Conservation (phyloP, 768 basidiomycete species). For the Lactarius pseudohatsudake region DNA sequence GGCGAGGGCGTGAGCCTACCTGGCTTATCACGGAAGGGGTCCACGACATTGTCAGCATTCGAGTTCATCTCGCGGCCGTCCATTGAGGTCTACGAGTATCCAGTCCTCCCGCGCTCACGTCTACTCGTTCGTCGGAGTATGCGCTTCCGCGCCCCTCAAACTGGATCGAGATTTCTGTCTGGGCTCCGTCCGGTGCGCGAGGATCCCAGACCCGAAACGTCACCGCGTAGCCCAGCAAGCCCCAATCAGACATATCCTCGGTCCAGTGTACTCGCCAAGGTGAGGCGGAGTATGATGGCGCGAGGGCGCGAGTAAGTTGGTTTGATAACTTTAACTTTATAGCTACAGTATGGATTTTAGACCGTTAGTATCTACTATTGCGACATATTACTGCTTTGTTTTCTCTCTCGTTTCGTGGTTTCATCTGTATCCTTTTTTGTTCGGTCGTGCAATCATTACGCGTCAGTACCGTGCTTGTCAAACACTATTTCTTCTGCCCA, state of each 20-base stretch:
- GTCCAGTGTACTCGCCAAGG: slow-evolving; percentile 15
- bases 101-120: slow-evolving; percentile 13
- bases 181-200: slow-evolving; percentile 13
- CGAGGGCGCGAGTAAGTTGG: slow-evolving; percentile 10
- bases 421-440: neutral
- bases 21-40: slow-evolving; percentile 15
- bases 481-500: neutral
- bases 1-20: slow-evolving; percentile 15
- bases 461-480: neutral
- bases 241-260: slow-evolving; percentile 4
- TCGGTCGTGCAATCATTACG: neutral
- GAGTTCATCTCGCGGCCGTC: slow-evolving; percentile 25
- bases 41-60: slow-evolving; percentile 14
- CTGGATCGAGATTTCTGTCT: slow-evolving; percentile 1
- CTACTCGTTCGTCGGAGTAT: slow-evolving; percentile 15
- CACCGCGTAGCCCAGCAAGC: neutral
- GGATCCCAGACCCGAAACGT: neutral
- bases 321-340: neutral
- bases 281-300: slow-evolving; percentile 14
- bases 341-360: neutral
- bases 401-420: neutral
- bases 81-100: slow-evolving; percentile 24
- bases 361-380: slow-evolving; percentile 9
- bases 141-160: slow-evolving; percentile 1
- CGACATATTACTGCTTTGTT: slow-evolving; percentile 8